Evolutionary conservation across 495 filamentous ascomycete genomes (phyloP), one percentile per base, ranked within the genome.

Genomic region (Talaromyces stipitatus): DNA sequence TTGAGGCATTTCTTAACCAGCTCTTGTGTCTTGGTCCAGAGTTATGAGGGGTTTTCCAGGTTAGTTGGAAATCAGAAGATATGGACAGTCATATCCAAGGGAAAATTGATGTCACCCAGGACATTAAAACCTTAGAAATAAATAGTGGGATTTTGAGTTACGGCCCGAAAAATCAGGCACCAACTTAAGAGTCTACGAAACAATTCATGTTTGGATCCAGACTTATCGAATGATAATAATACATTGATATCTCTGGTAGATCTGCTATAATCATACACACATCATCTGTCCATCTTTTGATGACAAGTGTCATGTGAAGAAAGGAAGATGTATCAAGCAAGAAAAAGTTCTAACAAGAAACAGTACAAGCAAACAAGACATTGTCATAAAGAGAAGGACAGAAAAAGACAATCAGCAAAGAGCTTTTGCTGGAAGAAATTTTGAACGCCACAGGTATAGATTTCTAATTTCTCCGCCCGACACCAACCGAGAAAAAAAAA

Each of bases 391-490:
- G 27, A 50, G 23, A 51, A 51, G 14, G 30, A 51, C 24, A 30
- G 11, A 51, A 47, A 47, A 22, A 26, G 7, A 8, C 3, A 47
- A 28, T 11, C 16, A 41, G 27, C 16, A 51, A 26, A 47, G 18
- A n/a, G 22, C 43, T 23, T 47, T 46, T 46, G 22, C 41, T 16
- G 18, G 16, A 24, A 14, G 47, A 27, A 3, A 28, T 30, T 26
- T 30, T 51, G 27, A 51, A 51, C 24, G 24, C 48, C 48, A 51
- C 4, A 51, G 48, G 48, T 18, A 51, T 51, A 18, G 23, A 6
- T 51, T 51, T 51, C 48, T 28, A 28, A 10, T 51, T 51, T 30
- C 48, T 18, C 7, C 48, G 48, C 48, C 48, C 48, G 22, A 51
- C 48, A 30, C 48, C 24, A 2, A 20, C 24, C 48, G 24, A 51